Conservation (phyloP, 371 early-diverging fungal genomes). For the Mortierella sp. region DNA sequence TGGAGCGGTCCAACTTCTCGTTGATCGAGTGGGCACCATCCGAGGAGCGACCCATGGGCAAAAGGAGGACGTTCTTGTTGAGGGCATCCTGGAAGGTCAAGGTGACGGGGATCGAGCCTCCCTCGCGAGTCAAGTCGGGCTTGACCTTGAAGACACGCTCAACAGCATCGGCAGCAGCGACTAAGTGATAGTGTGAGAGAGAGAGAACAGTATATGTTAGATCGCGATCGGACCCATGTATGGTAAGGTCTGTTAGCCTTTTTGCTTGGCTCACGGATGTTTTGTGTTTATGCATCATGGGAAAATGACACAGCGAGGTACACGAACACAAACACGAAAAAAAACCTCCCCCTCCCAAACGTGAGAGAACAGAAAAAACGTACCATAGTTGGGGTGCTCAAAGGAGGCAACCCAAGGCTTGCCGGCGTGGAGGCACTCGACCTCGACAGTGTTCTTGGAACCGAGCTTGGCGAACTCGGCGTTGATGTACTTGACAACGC, state of each 20-base stretch:
- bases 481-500: conserved; percentile 80
- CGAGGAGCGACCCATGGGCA: conserved; percentile 90
- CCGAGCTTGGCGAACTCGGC: conserved; percentile 90
- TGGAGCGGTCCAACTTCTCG: conserved; percentile 94
- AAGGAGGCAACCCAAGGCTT: conserved; percentile 95
- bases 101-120: conserved; percentile 98
- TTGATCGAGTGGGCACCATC: conserved; percentile 97
- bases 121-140: conserved; percentile 98
- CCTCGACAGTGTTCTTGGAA: conserved; percentile 84
- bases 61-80: conserved; percentile 88
- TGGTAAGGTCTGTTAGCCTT: neutral
- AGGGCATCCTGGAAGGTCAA: conserved; percentile 97
- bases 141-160: conserved; percentile 89
- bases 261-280: neutral
- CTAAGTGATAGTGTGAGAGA: conserved; percentile 42
- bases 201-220: neutral
- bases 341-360: too few species aligned
- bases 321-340: neutral
- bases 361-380: conserved; percentile 22
- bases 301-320: neutral
- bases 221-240: neutral
- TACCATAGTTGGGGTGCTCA: conserved; percentile 92
- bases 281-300: neutral
- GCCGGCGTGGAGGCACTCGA: conserved; percentile 87
- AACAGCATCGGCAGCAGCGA: conserved; percentile 91